Evolutionary conservation across 23 red algal genomes (phyloP).

Genomic region (Gracilaria caudata): DNA sequence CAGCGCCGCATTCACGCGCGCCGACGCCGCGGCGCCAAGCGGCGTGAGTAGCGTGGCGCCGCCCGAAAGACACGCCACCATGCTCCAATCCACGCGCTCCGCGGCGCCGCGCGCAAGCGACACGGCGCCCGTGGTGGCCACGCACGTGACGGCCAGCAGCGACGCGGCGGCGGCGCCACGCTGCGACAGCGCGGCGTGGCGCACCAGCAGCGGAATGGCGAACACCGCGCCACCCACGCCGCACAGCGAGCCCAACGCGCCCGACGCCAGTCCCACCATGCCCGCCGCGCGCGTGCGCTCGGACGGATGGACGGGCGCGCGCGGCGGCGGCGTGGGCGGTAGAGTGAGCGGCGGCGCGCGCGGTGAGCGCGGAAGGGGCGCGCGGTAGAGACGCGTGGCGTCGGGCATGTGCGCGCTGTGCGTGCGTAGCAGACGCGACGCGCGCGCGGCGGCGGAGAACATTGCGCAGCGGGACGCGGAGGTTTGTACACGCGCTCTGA

Average conservation of each 20-base stretch:
- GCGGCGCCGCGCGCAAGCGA: conserved; percentile 20
- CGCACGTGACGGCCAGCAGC: conserved; percentile 74
- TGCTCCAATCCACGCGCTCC: conserved; percentile 44
- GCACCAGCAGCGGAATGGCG: conserved; percentile 72
- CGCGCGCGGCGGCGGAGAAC: conserved; percentile 36
- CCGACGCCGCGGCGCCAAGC: conserved; percentile 51
- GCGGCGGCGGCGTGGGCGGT: conserved; percentile 15
- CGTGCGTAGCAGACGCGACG: conserved; percentile 18
- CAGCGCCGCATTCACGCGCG: conserved; percentile 45
- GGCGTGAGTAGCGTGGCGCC: conserved; percentile 57
- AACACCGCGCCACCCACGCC: conserved; percentile 92
- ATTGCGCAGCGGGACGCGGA: background rate
- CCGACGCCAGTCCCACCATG: conserved; percentile 64
- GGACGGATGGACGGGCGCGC: background rate
- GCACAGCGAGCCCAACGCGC: conserved; percentile 69
- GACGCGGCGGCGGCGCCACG: conserved; percentile 70
- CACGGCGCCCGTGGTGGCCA: conserved; percentile 57
- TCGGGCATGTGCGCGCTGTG: conserved; percentile 17
- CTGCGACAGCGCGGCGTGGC: conserved; percentile 61
- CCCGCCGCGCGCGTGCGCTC: background rate
- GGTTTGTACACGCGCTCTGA: background rate
- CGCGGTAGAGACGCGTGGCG: conserved; percentile 18
- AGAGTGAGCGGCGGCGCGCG: background rate
- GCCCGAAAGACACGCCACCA: conserved; percentile 42
- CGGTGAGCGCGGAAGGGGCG: background rate